Conservation (phyloP, 1,284 basidiomycete genomes). For the Moesziomyces antarcticus region DNA sequence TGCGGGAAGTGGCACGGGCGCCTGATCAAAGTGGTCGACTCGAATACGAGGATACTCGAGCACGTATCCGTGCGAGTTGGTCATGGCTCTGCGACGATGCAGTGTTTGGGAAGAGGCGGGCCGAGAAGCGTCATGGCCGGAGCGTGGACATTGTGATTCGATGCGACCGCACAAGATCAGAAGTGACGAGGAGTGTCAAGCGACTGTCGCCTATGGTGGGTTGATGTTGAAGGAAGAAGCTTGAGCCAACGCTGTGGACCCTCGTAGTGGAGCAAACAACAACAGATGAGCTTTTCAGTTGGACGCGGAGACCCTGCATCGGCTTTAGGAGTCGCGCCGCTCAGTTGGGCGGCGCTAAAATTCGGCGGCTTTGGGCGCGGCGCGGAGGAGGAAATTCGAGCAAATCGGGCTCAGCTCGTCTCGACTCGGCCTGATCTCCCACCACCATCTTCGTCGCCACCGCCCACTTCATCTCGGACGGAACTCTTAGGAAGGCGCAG, state of each 20-base stretch:
- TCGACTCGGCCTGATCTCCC: background rate
- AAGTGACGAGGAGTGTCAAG: no score
- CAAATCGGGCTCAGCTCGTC: background rate
- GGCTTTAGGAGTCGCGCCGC: slow-evolving; percentile 6
- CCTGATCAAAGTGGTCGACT: slow-evolving; percentile 57
- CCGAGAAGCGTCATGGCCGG: background rate
- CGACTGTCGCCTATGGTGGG: no score
- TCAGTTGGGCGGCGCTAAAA: background rate
- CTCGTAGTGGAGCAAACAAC: background rate
- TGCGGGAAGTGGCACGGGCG: slow-evolving; percentile 25
- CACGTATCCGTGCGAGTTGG: slow-evolving; percentile 55
- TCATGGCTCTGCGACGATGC: slow-evolving; percentile 12
- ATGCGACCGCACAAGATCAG: no score
- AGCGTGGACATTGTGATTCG: no score
- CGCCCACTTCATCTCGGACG: background rate
- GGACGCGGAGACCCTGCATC: slow-evolving; percentile 34
- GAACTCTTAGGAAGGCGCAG: no score
- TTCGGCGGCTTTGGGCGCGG: background rate
- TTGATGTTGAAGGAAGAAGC: no score
- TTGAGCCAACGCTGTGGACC: no score
- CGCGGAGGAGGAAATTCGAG: background rate
- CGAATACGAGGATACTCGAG: slow-evolving; percentile 61
- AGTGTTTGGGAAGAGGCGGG: background rate
- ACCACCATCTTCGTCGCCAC: background rate
- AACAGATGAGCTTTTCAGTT: background rate